Conservation (phyloP, 371 early-diverging fungal species). For the Rhizopus arrhizus region DNA sequence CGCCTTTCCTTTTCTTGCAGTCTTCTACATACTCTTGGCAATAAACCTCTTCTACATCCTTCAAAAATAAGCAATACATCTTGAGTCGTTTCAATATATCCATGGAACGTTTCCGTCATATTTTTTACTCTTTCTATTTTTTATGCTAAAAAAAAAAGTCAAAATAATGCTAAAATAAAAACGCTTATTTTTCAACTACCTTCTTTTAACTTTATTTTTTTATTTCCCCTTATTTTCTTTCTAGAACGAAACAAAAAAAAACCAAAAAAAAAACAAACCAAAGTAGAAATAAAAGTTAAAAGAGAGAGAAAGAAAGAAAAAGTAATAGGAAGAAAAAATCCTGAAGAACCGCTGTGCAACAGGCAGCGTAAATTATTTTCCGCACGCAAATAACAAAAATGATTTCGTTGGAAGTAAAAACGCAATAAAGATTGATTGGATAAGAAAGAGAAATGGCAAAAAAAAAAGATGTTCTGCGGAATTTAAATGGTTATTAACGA, state of each 20-base stretch:
- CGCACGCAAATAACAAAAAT: neutral
- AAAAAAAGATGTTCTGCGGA: neutral
- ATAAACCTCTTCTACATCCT: slow-evolving; percentile 67
- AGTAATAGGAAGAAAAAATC: slow-evolving; percentile 9
- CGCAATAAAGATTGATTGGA: neutral
- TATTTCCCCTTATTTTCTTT: slow-evolving; percentile 1
- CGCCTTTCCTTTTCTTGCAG: slow-evolving; percentile 72
- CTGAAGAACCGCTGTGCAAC: neutral
- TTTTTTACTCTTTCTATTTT: slow-evolving; percentile 18
- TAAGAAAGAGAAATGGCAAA: neutral
- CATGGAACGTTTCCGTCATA: slow-evolving; percentile 66
- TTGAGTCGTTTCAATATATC: slow-evolving; percentile 70
- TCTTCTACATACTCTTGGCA: slow-evolving; percentile 68
- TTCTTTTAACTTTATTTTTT: slow-evolving; percentile 2
- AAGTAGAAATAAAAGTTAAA: slow-evolving; percentile 7
- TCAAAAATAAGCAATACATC: slow-evolving; percentile 79
- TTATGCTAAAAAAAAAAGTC: neutral
- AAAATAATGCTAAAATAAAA: neutral
- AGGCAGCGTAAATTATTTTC: neutral
- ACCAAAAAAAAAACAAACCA: slow-evolving; percentile 5
- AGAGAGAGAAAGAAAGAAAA: slow-evolving; percentile 5
- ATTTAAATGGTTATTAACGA: neutral
- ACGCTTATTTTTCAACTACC: neutral
- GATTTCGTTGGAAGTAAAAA: neutral
- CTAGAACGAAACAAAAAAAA: slow-evolving; percentile 12